A percentile compares a stretch with the other conserved stretches of the same genome.
Evolutionary conservation across 139 green algal species (phyloP).

Genomic region (Chlamydomonas incerta): DNA sequence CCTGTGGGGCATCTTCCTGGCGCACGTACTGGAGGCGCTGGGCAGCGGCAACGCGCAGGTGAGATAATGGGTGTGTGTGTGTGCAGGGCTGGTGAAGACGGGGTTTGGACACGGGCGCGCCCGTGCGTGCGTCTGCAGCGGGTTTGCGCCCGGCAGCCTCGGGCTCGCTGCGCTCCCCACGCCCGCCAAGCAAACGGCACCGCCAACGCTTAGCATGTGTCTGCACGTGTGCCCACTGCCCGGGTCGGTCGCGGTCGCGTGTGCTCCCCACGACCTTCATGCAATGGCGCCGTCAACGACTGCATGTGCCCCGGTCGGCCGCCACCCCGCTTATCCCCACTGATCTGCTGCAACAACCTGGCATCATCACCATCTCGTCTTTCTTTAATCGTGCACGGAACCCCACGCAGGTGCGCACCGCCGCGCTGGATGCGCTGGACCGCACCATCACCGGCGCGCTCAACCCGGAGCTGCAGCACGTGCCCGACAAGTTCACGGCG

Average conservation of each 20-base stretch:
- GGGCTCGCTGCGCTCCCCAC: too few relatives aligned
- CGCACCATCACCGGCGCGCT: conserved; percentile 72
- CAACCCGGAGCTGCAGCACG: conserved; percentile 17
- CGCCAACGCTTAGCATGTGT: too few relatives aligned
- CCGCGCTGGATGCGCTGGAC: conserved; percentile 78
- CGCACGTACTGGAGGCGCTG: conserved; percentile 81
- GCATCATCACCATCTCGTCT: not conserved
- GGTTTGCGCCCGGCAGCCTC: too few relatives aligned
- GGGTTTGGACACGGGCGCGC: too few relatives aligned
- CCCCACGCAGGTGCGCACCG: conserved; percentile 58
- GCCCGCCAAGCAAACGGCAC: too few relatives aligned
- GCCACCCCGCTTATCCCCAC: too few relatives aligned
- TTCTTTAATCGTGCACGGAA: not conserved
- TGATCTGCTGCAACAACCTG: not conserved
- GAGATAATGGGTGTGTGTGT: not conserved
- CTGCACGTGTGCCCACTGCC: too few relatives aligned
- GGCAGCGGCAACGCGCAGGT: conserved; percentile 44
- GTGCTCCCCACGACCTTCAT: too few relatives aligned
- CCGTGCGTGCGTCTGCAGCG: too few relatives aligned
- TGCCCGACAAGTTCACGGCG: conserved; percentile 40
- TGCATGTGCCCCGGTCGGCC: not conserved
- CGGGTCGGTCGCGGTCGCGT: too few relatives aligned
- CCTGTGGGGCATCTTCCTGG: conserved; percentile 85
- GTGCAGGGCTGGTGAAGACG: too few relatives aligned
- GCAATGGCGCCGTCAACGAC: too few relatives aligned